phyloP scores from a whole-genome alignment of 768 basidiomycete species.

The Naganishia kalamii region DNA sequence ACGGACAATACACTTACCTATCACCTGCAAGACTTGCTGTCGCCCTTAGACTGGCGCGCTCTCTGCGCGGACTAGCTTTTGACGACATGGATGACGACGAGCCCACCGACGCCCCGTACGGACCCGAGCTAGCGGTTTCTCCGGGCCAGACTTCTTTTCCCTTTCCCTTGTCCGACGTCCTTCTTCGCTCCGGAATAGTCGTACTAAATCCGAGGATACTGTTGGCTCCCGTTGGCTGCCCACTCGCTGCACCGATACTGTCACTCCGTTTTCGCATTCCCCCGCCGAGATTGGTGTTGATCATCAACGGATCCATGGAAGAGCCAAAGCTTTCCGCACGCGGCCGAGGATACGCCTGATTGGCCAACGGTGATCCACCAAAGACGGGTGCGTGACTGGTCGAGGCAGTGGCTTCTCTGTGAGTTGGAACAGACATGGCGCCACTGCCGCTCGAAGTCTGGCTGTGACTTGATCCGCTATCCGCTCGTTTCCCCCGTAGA shows the following conservation, averaged over 20 bases:
- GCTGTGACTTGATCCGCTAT: slow-evolving; percentile 1
- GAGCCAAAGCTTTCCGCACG: slow-evolving; percentile 3
- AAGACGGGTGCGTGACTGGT: neutral
- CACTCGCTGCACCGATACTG: neutral
- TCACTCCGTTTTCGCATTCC: slow-evolving; percentile 5
- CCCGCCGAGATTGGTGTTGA: too few species aligned
- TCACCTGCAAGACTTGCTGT: neutral
- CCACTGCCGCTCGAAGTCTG: neutral
- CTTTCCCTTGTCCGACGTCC: neutral
- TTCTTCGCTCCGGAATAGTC: neutral
- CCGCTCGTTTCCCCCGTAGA: neutral
- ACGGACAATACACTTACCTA: neutral
- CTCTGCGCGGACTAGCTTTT: slow-evolving; percentile 4
- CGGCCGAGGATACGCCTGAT: neutral
- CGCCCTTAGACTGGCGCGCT: neutral
- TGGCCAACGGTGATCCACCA: neutral
- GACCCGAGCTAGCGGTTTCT: neutral
- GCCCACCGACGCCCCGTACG: neutral
- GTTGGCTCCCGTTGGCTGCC: neutral
- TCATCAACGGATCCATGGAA: slow-evolving; percentile 3
- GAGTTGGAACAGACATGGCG: neutral
- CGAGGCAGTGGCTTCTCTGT: neutral
- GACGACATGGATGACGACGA: neutral
- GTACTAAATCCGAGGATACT: neutral
- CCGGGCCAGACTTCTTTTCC: slow-evolving; percentile 6